Conservation (phyloP, 176 grass and related monocot species). For the Puccinellia tenuiflora region DNA sequence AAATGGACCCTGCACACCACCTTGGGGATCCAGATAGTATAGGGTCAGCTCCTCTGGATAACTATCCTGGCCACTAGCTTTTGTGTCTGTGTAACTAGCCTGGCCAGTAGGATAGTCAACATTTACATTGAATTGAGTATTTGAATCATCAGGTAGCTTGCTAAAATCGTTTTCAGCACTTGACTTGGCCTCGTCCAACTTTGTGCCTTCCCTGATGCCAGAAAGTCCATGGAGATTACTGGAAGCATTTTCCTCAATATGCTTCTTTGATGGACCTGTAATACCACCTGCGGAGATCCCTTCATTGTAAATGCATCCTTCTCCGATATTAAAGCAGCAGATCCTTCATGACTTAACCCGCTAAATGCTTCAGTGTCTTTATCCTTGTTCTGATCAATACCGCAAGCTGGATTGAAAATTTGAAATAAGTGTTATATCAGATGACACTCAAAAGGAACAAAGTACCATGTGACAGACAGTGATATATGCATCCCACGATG, state of each 20-base stretch:
- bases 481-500: neutral
- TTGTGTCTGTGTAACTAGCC: constrained; percentile 18
- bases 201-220: constrained; percentile 18
- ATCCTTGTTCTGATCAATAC: constrained; percentile 26
- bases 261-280: constrained; percentile 6
- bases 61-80: constrained; percentile 28
- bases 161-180: constrained; percentile 31
- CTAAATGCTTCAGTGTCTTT: constrained; percentile 17
- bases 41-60: constrained; percentile 79
- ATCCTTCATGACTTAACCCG: constrained; percentile 26
- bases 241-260: constrained; percentile 2
- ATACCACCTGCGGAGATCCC: constrained; percentile 12
- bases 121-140: constrained; percentile 41
- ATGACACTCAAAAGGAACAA: neutral
- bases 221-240: neutral
- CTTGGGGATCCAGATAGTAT: constrained; percentile 93
- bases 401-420: constrained; percentile 31
- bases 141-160: constrained; percentile 55
- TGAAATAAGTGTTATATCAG: constrained; percentile 29
- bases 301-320: constrained; percentile 39
- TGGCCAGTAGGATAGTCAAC: constrained; percentile 11
- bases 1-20: constrained; percentile 89
- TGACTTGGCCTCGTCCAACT: constrained; percentile 13
- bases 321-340: constrained; percentile 27
- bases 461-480: neutral